Evolutionary conservation across 1,139 yeast genomes (phyloP).

Genomic region (Groenewaldozyma auringiensis): DNA sequence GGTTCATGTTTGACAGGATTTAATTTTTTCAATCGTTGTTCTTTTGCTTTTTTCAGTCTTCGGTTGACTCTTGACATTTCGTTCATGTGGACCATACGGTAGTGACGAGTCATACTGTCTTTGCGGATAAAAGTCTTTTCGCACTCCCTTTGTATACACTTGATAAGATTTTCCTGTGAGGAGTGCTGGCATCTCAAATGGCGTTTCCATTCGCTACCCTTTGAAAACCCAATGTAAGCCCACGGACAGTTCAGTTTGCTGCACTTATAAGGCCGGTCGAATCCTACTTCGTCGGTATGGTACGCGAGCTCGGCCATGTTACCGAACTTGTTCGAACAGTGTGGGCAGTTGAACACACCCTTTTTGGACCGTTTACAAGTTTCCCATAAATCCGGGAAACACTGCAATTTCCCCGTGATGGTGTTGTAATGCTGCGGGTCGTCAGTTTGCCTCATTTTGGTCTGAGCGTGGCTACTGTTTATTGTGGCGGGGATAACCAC

Average conservation of each 20-base stretch:
- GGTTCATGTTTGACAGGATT: no score
- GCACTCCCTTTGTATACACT: slow-evolving; percentile 39
- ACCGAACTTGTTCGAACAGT: slow-evolving; percentile 39
- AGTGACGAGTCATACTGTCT: slow-evolving; percentile 21
- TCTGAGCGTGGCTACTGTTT: neutral
- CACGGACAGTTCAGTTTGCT: slow-evolving; percentile 53
- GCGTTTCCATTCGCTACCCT: slow-evolving; percentile 52
- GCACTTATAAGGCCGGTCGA: slow-evolving; percentile 43
- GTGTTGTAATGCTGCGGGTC: neutral
- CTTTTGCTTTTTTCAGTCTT: neutral
- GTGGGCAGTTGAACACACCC: slow-evolving; percentile 46
- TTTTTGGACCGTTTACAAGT: slow-evolving; percentile 30
- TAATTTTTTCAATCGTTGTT: neutral
- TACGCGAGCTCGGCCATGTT: slow-evolving; percentile 37
- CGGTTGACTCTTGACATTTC: slow-evolving; percentile 1
- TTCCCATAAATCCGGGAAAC: slow-evolving; percentile 11
- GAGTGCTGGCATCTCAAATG: slow-evolving; percentile 54
- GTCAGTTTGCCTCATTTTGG: neutral
- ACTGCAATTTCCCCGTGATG: neutral
- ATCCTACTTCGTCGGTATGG: slow-evolving; percentile 41
- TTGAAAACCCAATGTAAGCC: slow-evolving; percentile 51
- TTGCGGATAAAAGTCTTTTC: slow-evolving; percentile 48
- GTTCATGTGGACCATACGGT: slow-evolving; percentile 16
- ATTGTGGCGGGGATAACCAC: no score
- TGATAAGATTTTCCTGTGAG: slow-evolving; percentile 11